Evolutionary conservation across 805 yeast genomes (phyloP), one percentile per base, ranked within the genome.

Genomic region (Candida xiaguanensis): DNA sequence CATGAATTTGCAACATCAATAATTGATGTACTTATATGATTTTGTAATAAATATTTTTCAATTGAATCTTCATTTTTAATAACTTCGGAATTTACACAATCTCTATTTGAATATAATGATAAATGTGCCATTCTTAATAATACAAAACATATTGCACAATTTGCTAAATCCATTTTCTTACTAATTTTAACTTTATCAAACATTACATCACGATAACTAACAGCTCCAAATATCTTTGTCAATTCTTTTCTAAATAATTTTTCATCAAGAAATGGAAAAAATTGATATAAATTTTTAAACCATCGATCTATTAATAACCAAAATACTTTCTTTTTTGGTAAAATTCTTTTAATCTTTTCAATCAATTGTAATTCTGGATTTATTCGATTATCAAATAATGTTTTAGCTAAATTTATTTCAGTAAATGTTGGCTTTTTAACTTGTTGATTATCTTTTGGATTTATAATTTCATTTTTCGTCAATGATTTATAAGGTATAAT

Each of bases 241-340:
- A 76, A 50, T 29, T 70, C 64, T 15, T 51, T 48, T 31, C 68
- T 61, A 48, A 75, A 75, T 8, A 63, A 68, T 45, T 52, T 62
- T 51, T 81, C 85, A 54, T 80, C 86, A 25, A 81, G 59, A 47
- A 71, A 79, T 4, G 89, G 88, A 41, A 80, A 61, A 41, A 76
- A 77, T 4, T 81, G 70, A 51, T 82, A 82, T 5, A 82, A 51
- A 20, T 70, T 67, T 13, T 70, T 72, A 53, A 82, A 81, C 48
- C 74, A 82, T 44, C 80, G 57, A 40, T 78, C 78, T 19, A 80
- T 56, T 31, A 78, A 59, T 33, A 70, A 46, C 74, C 81, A 74
- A 11, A 80, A 65, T 1, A 75, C 67, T 40, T 65, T 66, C 46
- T 74, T 71, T 20, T 60, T 68, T 0, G 87, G 87, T 31, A 80